phyloP scores from a whole-genome alignment of 2,329 filamentous ascomycete genomes.

The Trichophyton schoenleinii region DNA sequence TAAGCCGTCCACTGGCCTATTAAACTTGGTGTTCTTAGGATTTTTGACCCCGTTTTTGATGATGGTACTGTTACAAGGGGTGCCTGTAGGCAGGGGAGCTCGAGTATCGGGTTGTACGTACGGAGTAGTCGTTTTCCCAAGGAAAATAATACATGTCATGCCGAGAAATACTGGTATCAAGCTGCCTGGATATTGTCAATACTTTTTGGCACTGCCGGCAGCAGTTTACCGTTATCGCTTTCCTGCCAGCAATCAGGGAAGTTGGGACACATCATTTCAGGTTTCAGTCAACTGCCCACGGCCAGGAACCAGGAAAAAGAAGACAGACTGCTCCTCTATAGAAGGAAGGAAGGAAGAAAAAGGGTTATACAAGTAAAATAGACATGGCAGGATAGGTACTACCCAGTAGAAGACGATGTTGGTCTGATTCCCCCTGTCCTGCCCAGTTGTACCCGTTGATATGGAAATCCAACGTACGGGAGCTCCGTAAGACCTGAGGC shows the following conservation, averaged over 20 bases:
- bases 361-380: not conserved
- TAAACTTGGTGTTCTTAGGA: not conserved
- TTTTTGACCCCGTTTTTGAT: not conserved
- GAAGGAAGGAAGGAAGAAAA: not conserved
- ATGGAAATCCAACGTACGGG: slow-evolving; percentile 1
- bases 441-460: not conserved
- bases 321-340: not conserved
- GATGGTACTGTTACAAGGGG: not conserved
- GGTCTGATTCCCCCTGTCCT: slow-evolving; percentile 1
- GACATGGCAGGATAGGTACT: not conserved
- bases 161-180: not conserved
- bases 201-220: not conserved
- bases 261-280: not conserved
- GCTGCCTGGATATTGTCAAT: not conserved
- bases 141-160: not conserved
- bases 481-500: not conserved
- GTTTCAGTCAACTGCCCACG: not conserved
- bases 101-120: not conserved
- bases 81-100: not conserved
- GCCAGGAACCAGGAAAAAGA: not conserved
- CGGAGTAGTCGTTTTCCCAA: not conserved
- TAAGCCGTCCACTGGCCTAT: not conserved
- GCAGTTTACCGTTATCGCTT: not conserved
- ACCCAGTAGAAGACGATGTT: not conserved
- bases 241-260: not conserved